phyloP scores from a whole-genome alignment of 1,284 basidiomycete genomes.

The Melampsora abietis-canadensis region DNA sequence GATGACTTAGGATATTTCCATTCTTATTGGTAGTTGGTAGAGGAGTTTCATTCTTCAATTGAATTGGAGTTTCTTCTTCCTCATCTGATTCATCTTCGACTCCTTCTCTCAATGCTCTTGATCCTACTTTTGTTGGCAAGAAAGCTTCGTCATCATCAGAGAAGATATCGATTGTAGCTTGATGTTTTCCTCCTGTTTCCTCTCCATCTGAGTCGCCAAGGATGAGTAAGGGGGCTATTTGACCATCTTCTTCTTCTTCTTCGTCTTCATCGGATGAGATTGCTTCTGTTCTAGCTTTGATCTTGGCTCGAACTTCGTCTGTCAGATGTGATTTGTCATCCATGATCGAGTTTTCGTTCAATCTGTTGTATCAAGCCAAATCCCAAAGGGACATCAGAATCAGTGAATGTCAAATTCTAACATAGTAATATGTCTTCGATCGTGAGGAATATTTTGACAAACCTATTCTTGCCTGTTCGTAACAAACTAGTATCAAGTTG shows the following conservation, averaged over 20 bases:
- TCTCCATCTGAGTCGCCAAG: slow-evolving; percentile 12
- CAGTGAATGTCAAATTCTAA: no score
- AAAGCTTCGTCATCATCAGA: slow-evolving; percentile 26
- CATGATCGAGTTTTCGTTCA: slow-evolving; percentile 9
- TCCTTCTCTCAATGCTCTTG: neutral
- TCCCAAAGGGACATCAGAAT: no score
- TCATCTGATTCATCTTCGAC: neutral
- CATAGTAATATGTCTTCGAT: no score
- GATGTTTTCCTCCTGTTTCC: neutral
- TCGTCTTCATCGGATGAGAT: neutral
- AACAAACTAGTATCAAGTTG: no score
- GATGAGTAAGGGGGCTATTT: neutral
- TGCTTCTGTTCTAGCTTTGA: slow-evolving; percentile 15
- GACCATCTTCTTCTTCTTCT: neutral
- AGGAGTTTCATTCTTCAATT: neutral
- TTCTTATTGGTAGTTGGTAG: neutral
- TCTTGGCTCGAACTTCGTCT: slow-evolving; percentile 3
- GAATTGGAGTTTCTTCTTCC: neutral
- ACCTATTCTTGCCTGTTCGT: no score
- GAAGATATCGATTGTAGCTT: slow-evolving; percentile 5
- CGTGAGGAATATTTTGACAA: no score
- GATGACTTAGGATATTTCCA: neutral
- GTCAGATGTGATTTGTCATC: slow-evolving; percentile 26
- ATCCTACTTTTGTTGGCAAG: neutral
- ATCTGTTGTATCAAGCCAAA: neutral